Percentiles rank a stretch among this genome's conserved stretches.
These are phyloP conservation scores for Phytophthora agathidicida DNA, from an alignment of 352 stramenopile species.

Conservation along the genomic window DNA sequence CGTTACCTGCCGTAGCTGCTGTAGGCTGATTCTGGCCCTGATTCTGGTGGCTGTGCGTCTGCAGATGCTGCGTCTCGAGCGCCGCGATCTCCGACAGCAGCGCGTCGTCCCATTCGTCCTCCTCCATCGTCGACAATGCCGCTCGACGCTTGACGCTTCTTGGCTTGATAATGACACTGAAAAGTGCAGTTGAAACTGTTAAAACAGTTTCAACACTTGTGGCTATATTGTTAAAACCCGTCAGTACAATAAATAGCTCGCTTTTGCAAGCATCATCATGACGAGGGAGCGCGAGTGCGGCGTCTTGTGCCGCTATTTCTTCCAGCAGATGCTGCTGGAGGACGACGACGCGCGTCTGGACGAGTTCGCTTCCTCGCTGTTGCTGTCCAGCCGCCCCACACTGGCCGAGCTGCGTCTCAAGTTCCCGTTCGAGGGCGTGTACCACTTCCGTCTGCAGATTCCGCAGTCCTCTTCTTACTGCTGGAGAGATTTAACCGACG, in stretches of 20 bases:
- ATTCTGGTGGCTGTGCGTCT: slow-evolving; percentile 7
- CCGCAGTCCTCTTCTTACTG: slow-evolving; percentile 51
- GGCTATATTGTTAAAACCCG: too few species aligned
- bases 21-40: slow-evolving; percentile 9
- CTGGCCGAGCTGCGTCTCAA: slow-evolving; percentile 63
- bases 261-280: slow-evolving; percentile 10
- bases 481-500: slow-evolving; percentile 80
- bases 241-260: slow-evolving; percentile 1
- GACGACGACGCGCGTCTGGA: slow-evolving; percentile 43
- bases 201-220: too few species aligned
- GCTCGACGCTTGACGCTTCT: not conserved
- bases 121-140: slow-evolving; percentile 30
- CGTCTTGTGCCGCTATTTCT: slow-evolving; percentile 87
- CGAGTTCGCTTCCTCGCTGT: slow-evolving; percentile 58
- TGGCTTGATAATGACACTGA: not conserved
- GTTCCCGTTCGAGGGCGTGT: slow-evolving; percentile 79
- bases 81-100: slow-evolving; percentile 71
- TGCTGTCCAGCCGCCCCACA: slow-evolving; percentile 72
- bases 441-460: slow-evolving; percentile 82
- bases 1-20: not conserved
- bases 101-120: slow-evolving; percentile 88
- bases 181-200: too few species aligned
- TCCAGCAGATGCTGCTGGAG: slow-evolving; percentile 77
- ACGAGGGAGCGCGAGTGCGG: slow-evolving; percentile 23
- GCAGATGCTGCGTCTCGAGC: slow-evolving; percentile 58